Base-by-base conservation (phyloP, 1,284 basidiomycete genomes). In the Austropuccinia psidii region DNA sequence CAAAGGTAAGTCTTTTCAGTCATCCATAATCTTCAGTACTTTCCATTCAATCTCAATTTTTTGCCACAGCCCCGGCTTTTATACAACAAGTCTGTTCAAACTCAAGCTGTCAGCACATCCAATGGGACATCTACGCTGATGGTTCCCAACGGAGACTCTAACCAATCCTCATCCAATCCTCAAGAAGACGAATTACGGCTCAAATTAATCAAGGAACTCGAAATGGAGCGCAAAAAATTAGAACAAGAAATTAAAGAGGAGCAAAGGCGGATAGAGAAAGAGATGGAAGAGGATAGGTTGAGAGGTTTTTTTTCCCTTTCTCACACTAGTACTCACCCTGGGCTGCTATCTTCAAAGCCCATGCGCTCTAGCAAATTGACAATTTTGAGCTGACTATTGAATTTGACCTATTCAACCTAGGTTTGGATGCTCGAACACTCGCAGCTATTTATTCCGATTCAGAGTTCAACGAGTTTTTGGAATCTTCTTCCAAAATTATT, bases 401-500 rank as follows among this genome's bases (percentile, higher is more conserved):
- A n/a, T 8, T 45, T 17, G 19, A 29, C 29, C 1, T 49, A 31
- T n/a, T 15, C 57, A 1, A 17, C 21, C 77, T 74, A 91, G 93
- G 93, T 57, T 82, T 98, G 72, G 87, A 90, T 0, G 88, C 91
- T 73, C 90, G 93, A 73, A 91, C 97, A 80, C 85, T 90, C 33
- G 83, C 86, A 5, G 88, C 87, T 76, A 90, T 97, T 72, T 86
- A 93, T 76, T 83, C 88, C 17, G 90, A 89, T 4, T 89, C 92
- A 0, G 92, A 95, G 77, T 97, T 98, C 80, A 82, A 89, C 33
- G 89, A 93, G 76, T 99, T 98, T 80, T 88, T 99, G 8, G 92
- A 97, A 79, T 87, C 90, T 77, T 93, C 90, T n/a, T 90, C 90
- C 33, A 95, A 93, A 82, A 93, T 98, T 60, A 87, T 97, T 9